Evolutionary conservation across 2,329 filamentous ascomycete genomes (phyloP), one percentile per base, ranked within the genome.

Genomic region (Xylariales sp.): DNA sequence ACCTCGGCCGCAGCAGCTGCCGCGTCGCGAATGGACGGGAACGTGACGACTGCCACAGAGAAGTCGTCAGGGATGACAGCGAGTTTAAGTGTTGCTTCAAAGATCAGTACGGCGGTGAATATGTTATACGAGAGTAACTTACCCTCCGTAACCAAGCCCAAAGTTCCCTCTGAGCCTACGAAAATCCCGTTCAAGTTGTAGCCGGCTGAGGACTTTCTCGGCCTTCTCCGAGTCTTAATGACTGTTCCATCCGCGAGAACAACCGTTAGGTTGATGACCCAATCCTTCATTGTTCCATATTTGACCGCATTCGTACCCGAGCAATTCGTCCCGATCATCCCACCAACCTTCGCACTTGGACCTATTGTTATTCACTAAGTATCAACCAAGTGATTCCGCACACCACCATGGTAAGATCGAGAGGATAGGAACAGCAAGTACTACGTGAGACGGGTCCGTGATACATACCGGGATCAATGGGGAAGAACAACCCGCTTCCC

Each of bases 251-350:
- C 86, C 8, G 86, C 82, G 20, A 91, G 73, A 1, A 91, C 86
- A 1, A 90, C 84, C 0, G 86, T 91, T 43, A 91, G 63, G 54
- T 89, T 89, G 55, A 91, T 80, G 19, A 91, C 84, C 85, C 86
- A 90, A 54, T 91, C 86, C 57, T 87, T 88, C 86, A 91, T 91
- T 0, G 86, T 90, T 5, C 86, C 86, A 55, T 91, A 91, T 50
- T 80, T 75, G 29, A 89, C 84, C 3, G 85, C 85, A 54, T 89
- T 90, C 0, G 86, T 91, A 2, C 86, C 86, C 10, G 80, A 84
- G 56, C 79, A 82, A 55, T 86, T 88, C 8, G 86, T 90, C 10
- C 84, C 85, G 20, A 90, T 78, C 86, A 91, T 91, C 31, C 86
- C 86, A 37, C 86, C 86, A 51, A 90, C 88, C 65, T 84, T 86